These are phyloP conservation scores for Balakata baccata DNA, from an alignment of 345 rosid genomes.

Conservation along the genomic window DNA sequence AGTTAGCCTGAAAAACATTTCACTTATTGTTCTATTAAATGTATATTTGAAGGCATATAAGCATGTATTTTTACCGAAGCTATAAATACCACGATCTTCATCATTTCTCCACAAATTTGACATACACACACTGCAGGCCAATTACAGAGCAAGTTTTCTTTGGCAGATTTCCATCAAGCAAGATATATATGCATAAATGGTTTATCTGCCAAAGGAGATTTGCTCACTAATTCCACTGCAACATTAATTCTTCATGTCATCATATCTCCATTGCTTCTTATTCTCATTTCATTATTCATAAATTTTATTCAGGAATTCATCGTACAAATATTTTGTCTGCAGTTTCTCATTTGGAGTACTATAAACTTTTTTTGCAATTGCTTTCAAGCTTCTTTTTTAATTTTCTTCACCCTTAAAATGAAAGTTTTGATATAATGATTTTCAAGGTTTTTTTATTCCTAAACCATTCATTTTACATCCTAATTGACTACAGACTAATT, in stretches of 20 bases:
- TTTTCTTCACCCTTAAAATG: no score
- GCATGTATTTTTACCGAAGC: neutral
- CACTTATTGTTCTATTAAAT: neutral
- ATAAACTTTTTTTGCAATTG: no score
- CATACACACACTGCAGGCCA: slow-evolving; percentile 8
- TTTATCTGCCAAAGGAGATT: slow-evolving; percentile 32
- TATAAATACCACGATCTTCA: neutral
- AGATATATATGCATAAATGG: neutral
- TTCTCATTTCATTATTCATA: no score
- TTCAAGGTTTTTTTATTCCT: no score
- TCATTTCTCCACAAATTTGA: neutral
- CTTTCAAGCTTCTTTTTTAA: no score
- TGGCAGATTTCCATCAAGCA: neutral
- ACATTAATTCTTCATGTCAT: neutral
- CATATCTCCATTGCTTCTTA: neutral
- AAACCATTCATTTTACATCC: no score
- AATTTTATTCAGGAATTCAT: no score
- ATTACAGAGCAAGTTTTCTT: slow-evolving; percentile 14
- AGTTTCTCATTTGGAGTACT: no score
- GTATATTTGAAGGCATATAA: neutral
- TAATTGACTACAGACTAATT: no score
- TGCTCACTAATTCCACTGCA: slow-evolving; percentile 27
- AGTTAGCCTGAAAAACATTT: neutral
- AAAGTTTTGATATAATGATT: no score
- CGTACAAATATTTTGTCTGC: no score